Evolutionary conservation across 805 yeast genomes (phyloP).

Genomic region (Debaryomyces tyrocola): DNA sequence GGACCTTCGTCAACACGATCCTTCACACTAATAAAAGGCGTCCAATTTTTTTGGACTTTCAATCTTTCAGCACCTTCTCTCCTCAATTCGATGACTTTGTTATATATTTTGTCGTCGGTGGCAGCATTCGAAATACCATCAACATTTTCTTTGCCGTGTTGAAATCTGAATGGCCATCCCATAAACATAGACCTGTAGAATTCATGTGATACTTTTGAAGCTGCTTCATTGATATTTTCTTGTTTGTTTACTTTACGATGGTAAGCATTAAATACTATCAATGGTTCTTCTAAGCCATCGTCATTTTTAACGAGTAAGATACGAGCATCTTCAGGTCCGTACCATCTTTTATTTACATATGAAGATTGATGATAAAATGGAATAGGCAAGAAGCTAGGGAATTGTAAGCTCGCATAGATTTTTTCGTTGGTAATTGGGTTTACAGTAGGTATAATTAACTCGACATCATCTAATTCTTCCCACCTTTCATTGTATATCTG

Average conservation of each 20-base stretch:
- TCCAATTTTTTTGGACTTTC: slow-evolving; percentile 34
- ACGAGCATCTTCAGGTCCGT: slow-evolving; percentile 31
- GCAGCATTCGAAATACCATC: slow-evolving; percentile 16
- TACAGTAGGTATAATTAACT: slow-evolving; percentile 10
- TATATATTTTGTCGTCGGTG: slow-evolving; percentile 17
- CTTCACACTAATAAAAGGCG: slow-evolving; percentile 30
- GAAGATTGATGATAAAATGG: slow-evolving; percentile 13
- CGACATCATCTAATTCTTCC: slow-evolving; percentile 8
- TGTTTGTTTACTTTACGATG: slow-evolving; percentile 12
- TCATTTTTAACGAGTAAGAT: slow-evolving; percentile 19
- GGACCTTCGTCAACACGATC: slow-evolving; percentile 18
- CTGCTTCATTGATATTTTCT: background rate
- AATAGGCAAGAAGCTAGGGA: slow-evolving; percentile 22
- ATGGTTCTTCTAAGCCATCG: slow-evolving; percentile 24
- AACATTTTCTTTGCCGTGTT: slow-evolving; percentile 25
- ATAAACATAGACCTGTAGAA: slow-evolving; percentile 27
- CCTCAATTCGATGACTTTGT: slow-evolving; percentile 20
- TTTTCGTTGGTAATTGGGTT: slow-evolving; percentile 8
- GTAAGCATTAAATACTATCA: slow-evolving; percentile 9
- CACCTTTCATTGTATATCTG: slow-evolving; percentile 12
- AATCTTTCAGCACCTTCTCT: slow-evolving; percentile 7
- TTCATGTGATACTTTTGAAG: background rate
- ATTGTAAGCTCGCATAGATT: slow-evolving; percentile 10
- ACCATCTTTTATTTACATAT: slow-evolving; percentile 9
- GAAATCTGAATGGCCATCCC: slow-evolving; percentile 31